A percentile compares a stretch with the other conserved stretches of the same genome.
Conservation (phyloP, 2,329 filamentous ascomycete species). For the Fonsecaea erecta region DNA sequence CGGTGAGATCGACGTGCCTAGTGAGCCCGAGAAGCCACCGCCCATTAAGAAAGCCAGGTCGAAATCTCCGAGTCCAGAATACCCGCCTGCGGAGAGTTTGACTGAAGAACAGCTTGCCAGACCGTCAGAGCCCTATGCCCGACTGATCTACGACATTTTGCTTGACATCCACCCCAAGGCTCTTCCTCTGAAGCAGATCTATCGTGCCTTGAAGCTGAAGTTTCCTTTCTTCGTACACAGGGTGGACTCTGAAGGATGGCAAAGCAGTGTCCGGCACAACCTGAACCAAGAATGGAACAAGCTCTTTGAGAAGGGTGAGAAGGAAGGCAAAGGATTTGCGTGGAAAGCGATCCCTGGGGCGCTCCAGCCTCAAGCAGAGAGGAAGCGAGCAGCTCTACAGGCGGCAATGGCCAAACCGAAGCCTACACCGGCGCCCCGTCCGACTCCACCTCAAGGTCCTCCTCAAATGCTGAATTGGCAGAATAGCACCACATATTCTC, state of each 20-base stretch:
- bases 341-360: slow-evolving; percentile 63
- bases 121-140: slow-evolving; percentile 66
- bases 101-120: slow-evolving; percentile 67
- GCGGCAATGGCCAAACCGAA: slow-evolving; percentile 33
- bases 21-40: slow-evolving; percentile 31
- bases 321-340: slow-evolving; percentile 66
- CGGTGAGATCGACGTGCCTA: slow-evolving; percentile 29
- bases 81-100: slow-evolving; percentile 62
- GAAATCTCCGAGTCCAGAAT: slow-evolving; percentile 65
- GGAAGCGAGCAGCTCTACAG: slow-evolving; percentile 34
- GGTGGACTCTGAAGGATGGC: slow-evolving; percentile 68
- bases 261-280: slow-evolving; percentile 70
- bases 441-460: slow-evolving; percentile 28
- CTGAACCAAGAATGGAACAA: slow-evolving; percentile 60
- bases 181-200: slow-evolving; percentile 69
- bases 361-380: slow-evolving; percentile 34
- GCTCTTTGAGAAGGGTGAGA: slow-evolving; percentile 64
- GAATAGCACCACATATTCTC: slow-evolving; percentile 33
- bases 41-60: slow-evolving; percentile 48
- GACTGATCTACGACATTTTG: slow-evolving; percentile 67
- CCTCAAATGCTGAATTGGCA: slow-evolving; percentile 34
- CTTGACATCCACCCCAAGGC: slow-evolving; percentile 55
- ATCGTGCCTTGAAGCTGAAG: slow-evolving; percentile 65
- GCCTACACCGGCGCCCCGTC: slow-evolving; percentile 29
- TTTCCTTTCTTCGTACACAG: slow-evolving; percentile 67